Base-by-base conservation (phyloP, 1,139 yeast genomes). In the Zygoascus meyerae region DNA sequence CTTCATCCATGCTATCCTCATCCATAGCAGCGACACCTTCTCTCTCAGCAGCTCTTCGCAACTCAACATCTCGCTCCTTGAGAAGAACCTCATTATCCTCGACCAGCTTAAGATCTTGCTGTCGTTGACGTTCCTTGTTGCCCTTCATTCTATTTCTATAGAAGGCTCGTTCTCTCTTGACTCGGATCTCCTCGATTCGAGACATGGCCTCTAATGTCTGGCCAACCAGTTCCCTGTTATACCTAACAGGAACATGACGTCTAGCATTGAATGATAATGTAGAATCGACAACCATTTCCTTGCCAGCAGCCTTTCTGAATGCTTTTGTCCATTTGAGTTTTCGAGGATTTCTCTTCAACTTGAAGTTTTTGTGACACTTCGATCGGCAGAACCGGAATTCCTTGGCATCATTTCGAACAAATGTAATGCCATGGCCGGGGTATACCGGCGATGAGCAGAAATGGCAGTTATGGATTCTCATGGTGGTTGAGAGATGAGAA, bases 101-200 rank as follows among this genome's bases (percentile, higher is more conserved):
- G 45, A 92, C 94, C 65, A 92, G 76, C 70, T 86, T 86, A 73
- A 81, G 82, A 71, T 92, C 98, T 52, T 86, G 76, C 52, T 82
- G 87, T 64, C 87, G 74, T 67, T 85, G 84, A 68, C 81, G 80
- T 59, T 86, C 96, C 70, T 83, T 84, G 72, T 94, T 92, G 56
- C 97, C 97, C 71, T 86, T 86, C 99, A 92, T 92, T 81, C 98
- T 86, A 73, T 90, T 89, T 89, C 89, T 90, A 75, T 87, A 92
- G 87, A 92, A 92, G 32, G 97, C 97, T 65, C 95, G 78, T 72
- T 94, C 98, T 75, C 99, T 84, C 78, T 83, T 87, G 67, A 79
- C 83, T 75, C 98, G 82, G 68, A 92, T 92, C 72, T 89, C 95
- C 68, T 92, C 97, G 53, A 94, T 83, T 72, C 97, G 82, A 49